Evolutionary conservation across 805 yeast species (phyloP).

Genomic region (Kuraishia piskuri): DNA sequence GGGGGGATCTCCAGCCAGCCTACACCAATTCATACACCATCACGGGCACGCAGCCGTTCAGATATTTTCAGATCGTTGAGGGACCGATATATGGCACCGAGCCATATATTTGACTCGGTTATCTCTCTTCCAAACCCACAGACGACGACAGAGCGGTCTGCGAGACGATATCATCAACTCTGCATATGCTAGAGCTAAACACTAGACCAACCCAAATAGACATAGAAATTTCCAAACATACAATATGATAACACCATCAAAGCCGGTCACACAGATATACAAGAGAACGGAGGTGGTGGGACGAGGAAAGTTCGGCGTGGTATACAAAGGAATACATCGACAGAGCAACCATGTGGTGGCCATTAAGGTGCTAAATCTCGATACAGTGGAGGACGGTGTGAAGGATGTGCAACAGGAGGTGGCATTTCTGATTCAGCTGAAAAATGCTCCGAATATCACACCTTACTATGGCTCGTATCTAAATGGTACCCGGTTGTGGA

Average conservation of each 20-base stretch:
- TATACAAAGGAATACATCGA: constrained; percentile 73
- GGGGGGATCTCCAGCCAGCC: neutral
- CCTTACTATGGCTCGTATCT: constrained; percentile 86
- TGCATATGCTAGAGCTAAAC: too few relatives aligned
- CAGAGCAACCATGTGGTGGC: constrained; percentile 79
- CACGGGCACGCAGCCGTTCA: neutral
- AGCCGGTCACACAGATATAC: constrained; percentile 31
- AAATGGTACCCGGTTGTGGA: constrained; percentile 90
- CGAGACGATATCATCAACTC: too few relatives aligned
- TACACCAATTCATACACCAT: neutral
- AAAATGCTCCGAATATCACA: constrained; percentile 84
- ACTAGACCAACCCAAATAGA: neutral
- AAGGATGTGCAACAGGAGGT: constrained; percentile 91
- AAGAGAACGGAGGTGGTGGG: constrained; percentile 89
- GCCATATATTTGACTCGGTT: too few relatives aligned
- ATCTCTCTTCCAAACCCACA: too few relatives aligned
- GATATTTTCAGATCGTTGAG: neutral
- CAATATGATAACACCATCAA: neutral
- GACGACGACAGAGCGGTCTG: too few relatives aligned
- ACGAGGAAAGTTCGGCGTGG: constrained; percentile 94
- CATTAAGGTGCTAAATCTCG: constrained; percentile 85
- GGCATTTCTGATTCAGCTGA: constrained; percentile 73
- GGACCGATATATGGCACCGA: too few relatives aligned
- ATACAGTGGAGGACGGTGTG: constrained; percentile 90
- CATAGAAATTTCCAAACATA: neutral